Percentiles rank a stretch among this genome's conserved stretches.
phyloP scores from a whole-genome alignment of 2,329 filamentous ascomycete genomes.

The Xylogone sp. region DNA sequence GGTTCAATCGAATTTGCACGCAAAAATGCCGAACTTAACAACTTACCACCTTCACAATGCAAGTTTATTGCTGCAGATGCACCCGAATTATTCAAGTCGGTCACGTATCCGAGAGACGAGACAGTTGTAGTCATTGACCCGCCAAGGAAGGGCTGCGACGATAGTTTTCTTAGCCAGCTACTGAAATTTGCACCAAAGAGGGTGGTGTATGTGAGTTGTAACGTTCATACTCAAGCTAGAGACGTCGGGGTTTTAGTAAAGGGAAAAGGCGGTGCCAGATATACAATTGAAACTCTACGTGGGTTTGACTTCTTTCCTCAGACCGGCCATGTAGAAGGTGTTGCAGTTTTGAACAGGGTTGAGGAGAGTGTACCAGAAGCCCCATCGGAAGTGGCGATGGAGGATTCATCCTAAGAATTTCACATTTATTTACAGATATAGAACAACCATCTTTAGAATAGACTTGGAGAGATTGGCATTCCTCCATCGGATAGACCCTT shows the following conservation, averaged over 20 bases:
- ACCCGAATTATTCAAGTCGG: slow-evolving; percentile 71
- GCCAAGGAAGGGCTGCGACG: slow-evolving; percentile 92
- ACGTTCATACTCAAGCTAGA: slow-evolving; percentile 94
- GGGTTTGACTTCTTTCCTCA: slow-evolving; percentile 99
- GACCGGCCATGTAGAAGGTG: slow-evolving; percentile 66
- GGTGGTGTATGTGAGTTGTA: slow-evolving; percentile 93
- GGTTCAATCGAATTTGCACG: slow-evolving; percentile 76
- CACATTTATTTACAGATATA: too few relatives aligned
- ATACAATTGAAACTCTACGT: slow-evolving; percentile 83
- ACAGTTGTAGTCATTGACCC: slow-evolving; percentile 95
- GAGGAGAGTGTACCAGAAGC: slow-evolving; percentile 32
- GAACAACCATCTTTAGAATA: too few relatives aligned
- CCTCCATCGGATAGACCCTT: too few relatives aligned
- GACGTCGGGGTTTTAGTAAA: slow-evolving; percentile 86
- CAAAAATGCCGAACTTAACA: slow-evolving; percentile 74
- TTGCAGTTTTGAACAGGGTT: slow-evolving; percentile 59
- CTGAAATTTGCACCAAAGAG: slow-evolving; percentile 72
- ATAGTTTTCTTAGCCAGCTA: slow-evolving; percentile 77
- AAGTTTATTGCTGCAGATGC: slow-evolving; percentile 90
- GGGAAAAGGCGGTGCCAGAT: slow-evolving; percentile 56
- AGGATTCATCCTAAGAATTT: too few relatives aligned
- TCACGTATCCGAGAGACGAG: slow-evolving; percentile 71
- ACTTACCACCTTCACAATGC: slow-evolving; percentile 62
- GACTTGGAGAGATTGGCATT: too few relatives aligned
- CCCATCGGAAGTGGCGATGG: too few relatives aligned